Percentiles rank a stretch among this genome's conserved stretches.
Conservation (phyloP, 257 asterid species). For the Penstemon davidsonii region DNA sequence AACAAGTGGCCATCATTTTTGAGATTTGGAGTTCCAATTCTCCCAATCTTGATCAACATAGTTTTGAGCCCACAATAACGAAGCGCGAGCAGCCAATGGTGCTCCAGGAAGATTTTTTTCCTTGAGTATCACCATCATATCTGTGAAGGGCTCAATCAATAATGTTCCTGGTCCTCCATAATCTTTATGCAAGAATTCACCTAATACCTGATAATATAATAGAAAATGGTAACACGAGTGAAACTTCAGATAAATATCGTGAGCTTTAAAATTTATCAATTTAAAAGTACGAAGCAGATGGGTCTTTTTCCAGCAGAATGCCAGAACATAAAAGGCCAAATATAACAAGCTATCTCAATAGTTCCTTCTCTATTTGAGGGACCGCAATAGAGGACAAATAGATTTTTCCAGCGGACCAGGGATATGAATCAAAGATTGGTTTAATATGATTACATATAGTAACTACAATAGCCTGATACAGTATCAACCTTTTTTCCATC, state of each 20-base stretch:
- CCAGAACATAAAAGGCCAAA: conserved; percentile 7
- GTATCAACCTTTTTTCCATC: not conserved
- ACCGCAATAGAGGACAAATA: conserved; percentile 15
- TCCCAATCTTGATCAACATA: conserved; percentile 2
- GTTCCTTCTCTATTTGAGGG: not conserved
- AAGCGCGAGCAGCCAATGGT: conserved; percentile 9
- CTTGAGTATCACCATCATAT: conserved; percentile 37
- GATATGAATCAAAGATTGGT: not conserved
- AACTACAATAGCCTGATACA: not conserved
- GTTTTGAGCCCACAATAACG: conserved; percentile 26
- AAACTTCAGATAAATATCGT: not conserved
- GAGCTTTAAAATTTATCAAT: not conserved
- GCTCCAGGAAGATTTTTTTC: conserved; percentile 32
- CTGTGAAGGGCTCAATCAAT: conserved; percentile 46
- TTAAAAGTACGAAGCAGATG: conserved; percentile 12
- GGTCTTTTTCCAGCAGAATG: not conserved
- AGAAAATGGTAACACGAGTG: not conserved
- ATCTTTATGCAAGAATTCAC: conserved; percentile 42
- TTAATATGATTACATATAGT: not conserved
- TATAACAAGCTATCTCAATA: conserved; percentile 20
- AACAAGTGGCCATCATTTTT: not conserved
- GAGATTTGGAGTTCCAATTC: not conserved
- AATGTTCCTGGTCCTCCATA: conserved; percentile 55
- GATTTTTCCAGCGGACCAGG: not conserved
- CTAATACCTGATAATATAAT: conserved; percentile 33